Evolutionary conservation across 495 filamentous ascomycete species (phyloP), one percentile per base, ranked within the genome.

Genomic region (Aeminium ludgeri): DNA sequence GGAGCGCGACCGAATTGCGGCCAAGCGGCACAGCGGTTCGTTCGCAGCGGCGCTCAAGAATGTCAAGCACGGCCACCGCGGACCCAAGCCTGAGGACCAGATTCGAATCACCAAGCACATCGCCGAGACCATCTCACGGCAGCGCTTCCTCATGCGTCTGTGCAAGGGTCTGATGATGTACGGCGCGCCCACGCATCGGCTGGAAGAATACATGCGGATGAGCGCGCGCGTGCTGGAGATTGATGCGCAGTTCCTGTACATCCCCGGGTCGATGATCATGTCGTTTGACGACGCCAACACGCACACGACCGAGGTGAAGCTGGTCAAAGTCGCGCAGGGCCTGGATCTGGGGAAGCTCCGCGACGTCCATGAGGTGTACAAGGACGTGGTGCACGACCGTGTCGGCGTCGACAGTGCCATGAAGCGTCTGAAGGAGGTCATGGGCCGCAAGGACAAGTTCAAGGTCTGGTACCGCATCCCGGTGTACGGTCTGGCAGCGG

Each of bases 211-310:
- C 53, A 80, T 96, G 79, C 76, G 69, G 40, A 92, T 86, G 84
- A 82, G 82, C 11, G 77, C 86, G 19, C 72, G 82, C 2, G 82
- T 91, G 3, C 69, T 96, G 33, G 80, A 87, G 57, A 86, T 95
- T 34, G 81, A 93, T 45, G 82, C 77, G 31, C 85, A 92, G 45
- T 95, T 92, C 51, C 61, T 94, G 31, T 95, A 94, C 55, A 76
- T 94, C 17, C 87, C 87, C 1, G 83, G 83, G 15, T 91, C 82
- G 52, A 96, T 95, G 87, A 82, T 96, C 45, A 78, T 93, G 44
- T 85, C 83, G 3, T 95, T 96, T 53, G 87, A 92, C 52, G 87
- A 96, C 60, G 67, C 71, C 18, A 70, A 76, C 18, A 91, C 84
- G 7, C 86, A 94, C 53, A 94, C 87, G 7, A 85, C 86, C 6